Base-by-base conservation (phyloP, 805 yeast species). In the Kurtzmaniella fragi region DNA sequence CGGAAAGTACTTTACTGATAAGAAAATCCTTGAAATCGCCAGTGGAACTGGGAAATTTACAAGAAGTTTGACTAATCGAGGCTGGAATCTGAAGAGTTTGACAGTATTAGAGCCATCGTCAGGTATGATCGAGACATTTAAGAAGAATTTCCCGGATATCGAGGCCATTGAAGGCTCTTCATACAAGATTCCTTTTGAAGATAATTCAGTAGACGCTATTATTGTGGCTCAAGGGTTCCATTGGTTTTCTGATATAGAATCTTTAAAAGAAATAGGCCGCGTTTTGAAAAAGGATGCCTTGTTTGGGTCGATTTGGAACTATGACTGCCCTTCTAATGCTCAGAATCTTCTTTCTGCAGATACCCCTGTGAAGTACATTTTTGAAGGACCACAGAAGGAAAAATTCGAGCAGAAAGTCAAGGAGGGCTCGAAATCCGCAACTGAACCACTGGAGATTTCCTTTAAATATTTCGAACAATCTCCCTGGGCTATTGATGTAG, bases 31-130 rank as follows among this genome's bases (percentile, higher is more conserved):
- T 29, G 85, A 80, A 37, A 49, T 80, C 15, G 85, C 82, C 1
- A 73, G 77, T 10, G 85, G 84, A 0, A 80, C 84, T 0, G 84
- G 85, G 8, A 78, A 78, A 46, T 80, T 79, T 60, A 79, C 84
- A 2, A 56, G 53, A 20, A 59, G 67, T 32, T 54, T 80, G 17
- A 56, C 61, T 2, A 49, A 52, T 14, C 49, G 54, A 32, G 76
- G 77, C 2, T 67, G 71, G 59, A 28, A 36, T 13, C 41, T 34
- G 9, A 11, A 30, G 3, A 59, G 67, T 29, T 46, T 76, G 31
- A 47, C 57, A 3, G 72, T 73, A 1, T 76, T 75, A 6, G 84
- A 80, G 43, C 82, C 84, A 12, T 69, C 79, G 25, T 42, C 49
- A 33, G 84, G 84, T 0, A 80, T 80, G 85, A 55, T 75, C 14